These are phyloP conservation scores for Diplosphaera chodatii DNA, from an alignment of 139 green algal genomes.

Conservation along the genomic window DNA sequence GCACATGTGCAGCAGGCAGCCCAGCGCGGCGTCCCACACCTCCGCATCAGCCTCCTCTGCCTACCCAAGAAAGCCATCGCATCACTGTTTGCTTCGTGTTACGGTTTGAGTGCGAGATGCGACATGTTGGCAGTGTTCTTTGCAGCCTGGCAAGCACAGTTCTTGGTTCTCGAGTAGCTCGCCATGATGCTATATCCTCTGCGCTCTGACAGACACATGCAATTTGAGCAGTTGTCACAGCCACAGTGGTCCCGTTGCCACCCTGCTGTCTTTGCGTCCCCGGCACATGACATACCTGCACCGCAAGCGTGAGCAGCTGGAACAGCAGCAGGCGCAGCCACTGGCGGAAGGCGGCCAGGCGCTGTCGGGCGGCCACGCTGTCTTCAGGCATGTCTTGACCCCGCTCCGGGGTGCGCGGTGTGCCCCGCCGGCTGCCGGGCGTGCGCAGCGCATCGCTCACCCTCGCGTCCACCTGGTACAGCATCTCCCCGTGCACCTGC, in stretches of 20 bases:
- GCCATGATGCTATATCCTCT: too few species aligned
- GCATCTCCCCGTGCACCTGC: constrained; percentile 30
- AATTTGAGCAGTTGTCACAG: too few species aligned
- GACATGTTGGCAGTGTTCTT: too few species aligned
- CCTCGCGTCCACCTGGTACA: constrained; percentile 14
- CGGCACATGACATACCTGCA: too few species aligned
- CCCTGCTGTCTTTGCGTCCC: too few species aligned
- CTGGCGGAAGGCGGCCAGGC: constrained; percentile 26
- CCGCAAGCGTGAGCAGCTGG: constrained; percentile 43
- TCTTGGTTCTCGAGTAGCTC: neutral
- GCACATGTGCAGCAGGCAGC: constrained; percentile 51
- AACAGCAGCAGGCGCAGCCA: constrained; percentile 69
- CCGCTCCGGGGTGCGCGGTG: neutral
- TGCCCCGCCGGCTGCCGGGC: too few species aligned
- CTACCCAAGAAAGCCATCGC: constrained; percentile 10
- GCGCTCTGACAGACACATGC: too few species aligned
- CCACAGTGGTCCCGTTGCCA: too few species aligned
- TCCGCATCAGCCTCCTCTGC: constrained; percentile 26
- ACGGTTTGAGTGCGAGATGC: too few species aligned
- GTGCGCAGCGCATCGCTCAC: neutral
- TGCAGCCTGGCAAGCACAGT: neutral
- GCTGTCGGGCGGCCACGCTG: neutral
- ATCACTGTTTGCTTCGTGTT: too few species aligned
- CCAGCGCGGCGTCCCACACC: constrained; percentile 59
- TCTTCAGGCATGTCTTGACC: too few species aligned